Evolutionary conservation across 2,329 filamentous ascomycete species (phyloP).

Genomic region (Xylariaceae sp.): DNA sequence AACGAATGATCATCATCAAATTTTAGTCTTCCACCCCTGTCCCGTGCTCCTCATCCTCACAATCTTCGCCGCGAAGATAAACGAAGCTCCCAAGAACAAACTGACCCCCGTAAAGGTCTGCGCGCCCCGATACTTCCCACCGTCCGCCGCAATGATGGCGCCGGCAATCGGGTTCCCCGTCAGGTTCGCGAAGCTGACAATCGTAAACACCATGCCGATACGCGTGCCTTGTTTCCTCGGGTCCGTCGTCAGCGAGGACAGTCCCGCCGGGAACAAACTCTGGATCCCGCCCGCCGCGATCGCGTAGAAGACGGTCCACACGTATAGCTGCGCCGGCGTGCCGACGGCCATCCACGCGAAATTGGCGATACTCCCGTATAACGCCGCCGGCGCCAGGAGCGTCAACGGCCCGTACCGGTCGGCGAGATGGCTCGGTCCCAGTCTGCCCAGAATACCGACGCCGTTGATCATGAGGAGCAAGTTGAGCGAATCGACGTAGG

Average conservation of each 20-base stretch:
- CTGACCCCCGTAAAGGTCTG: slow-evolving; percentile 44
- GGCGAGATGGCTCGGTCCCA: slow-evolving; percentile 53
- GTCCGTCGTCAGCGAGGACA: slow-evolving; percentile 51
- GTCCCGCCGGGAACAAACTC: slow-evolving; percentile 57
- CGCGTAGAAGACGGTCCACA: slow-evolving; percentile 59
- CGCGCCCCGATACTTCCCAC: slow-evolving; percentile 41
- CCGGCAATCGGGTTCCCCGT: slow-evolving; percentile 49
- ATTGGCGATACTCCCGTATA: slow-evolving; percentile 39
- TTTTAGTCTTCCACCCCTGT: slow-evolving; percentile 37
- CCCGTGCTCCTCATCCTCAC: slow-evolving; percentile 36
- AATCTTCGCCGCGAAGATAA: slow-evolving; percentile 37
- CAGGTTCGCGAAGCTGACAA: slow-evolving; percentile 49
- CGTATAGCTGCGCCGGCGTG: slow-evolving; percentile 48
- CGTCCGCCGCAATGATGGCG: slow-evolving; percentile 40
- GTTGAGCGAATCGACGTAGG: slow-evolving; percentile 49
- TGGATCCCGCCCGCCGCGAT: slow-evolving; percentile 59
- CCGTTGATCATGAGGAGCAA: slow-evolving; percentile 62
- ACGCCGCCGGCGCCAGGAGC: slow-evolving; percentile 46
- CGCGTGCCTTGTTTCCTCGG: slow-evolving; percentile 47
- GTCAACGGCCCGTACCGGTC: slow-evolving; percentile 57
- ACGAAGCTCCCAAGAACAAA: slow-evolving; percentile 37
- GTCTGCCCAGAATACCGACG: slow-evolving; percentile 51
- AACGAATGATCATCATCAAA: slow-evolving; percentile 18
- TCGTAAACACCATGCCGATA: slow-evolving; percentile 55
- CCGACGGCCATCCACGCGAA: slow-evolving; percentile 56